phyloP scores from a whole-genome alignment of 345 rosid species.

The Excoecaria agallocha region DNA sequence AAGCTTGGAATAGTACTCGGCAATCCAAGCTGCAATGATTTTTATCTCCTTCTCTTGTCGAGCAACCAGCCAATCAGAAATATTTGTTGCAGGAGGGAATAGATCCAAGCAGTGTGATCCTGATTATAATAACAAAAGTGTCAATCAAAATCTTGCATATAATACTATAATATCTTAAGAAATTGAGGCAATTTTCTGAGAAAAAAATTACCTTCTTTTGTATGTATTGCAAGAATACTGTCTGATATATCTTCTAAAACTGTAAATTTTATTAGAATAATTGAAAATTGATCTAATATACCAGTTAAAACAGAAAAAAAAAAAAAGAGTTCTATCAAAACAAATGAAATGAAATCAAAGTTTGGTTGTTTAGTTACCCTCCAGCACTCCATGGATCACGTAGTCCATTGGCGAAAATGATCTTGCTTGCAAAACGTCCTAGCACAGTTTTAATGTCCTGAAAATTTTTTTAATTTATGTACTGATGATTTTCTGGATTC shows the following conservation, averaged over 20 bases:
- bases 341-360: not conserved
- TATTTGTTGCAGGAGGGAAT: no score
- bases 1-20: conserved; percentile 23
- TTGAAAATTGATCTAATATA: no score
- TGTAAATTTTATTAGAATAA: conserved; percentile 11
- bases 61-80: no score
- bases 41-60: no score
- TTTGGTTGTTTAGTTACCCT: conserved; percentile 33
- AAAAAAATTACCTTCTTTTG: no score
- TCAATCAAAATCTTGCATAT: no score
- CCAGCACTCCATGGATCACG: conserved; percentile 47
- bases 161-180: no score
- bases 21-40: conserved; percentile 40
- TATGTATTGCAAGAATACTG: conserved; percentile 36
- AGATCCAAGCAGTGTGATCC: no score
- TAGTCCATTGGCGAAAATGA: conserved; percentile 50
- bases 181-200: no score
- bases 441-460: conserved; percentile 45
- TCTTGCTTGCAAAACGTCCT: no score
- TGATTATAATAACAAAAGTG: no score
- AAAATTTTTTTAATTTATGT: conserved; percentile 20
- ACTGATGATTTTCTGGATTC: conserved; percentile 27
- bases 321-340: not conserved
- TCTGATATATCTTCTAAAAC: conserved; percentile 44
- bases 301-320: no score